phyloP scores from a whole-genome alignment of 805 yeast genomes.

The Metschnikowia gelsemii region DNA sequence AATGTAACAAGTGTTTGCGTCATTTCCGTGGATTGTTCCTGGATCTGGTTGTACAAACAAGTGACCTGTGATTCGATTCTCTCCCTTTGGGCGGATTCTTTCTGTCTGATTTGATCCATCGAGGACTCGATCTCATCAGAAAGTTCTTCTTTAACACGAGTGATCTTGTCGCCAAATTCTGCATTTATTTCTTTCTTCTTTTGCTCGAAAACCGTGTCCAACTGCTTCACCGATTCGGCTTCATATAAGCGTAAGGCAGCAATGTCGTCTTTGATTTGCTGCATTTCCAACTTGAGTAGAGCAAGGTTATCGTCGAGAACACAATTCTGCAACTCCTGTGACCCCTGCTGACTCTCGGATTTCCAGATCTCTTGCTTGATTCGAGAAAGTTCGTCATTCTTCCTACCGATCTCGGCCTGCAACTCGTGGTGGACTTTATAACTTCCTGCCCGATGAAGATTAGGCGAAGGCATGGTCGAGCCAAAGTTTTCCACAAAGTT shows the following conservation, averaged over 20 bases:
- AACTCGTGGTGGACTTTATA: conserved; percentile 11
- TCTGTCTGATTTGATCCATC: conserved; percentile 22
- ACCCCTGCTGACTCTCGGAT: conserved; percentile 37
- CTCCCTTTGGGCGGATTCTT: not conserved
- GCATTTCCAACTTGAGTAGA: conserved; percentile 38
- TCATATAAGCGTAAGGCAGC: conserved; percentile 29
- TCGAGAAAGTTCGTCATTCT: conserved; percentile 12
- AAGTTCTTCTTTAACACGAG: conserved; percentile 28
- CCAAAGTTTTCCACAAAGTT: conserved; percentile 4
- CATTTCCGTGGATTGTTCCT: conserved; percentile 21
- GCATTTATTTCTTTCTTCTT: conserved; percentile 23
- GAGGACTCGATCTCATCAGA: conserved; percentile 38
- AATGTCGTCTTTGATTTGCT: conserved; percentile 34
- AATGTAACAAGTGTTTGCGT: conserved; percentile 26
- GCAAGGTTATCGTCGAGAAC: conserved; percentile 35
- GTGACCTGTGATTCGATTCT: conserved; percentile 9
- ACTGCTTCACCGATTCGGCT: conserved; percentile 21
- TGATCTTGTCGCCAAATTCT: conserved; percentile 24
- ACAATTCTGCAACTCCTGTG: conserved; percentile 36
- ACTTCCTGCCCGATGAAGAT: not conserved
- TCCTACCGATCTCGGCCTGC: conserved; percentile 10
- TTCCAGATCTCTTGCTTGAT: conserved; percentile 23
- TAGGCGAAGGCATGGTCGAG: not conserved
- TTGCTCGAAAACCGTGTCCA: conserved; percentile 21
- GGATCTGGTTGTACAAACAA: conserved; percentile 3